A percentile compares a stretch with the other conserved stretches of the same genome.
Evolutionary conservation across 495 filamentous ascomycete genomes (phyloP).

Genomic region (Podospora pseudoanserina): DNA sequence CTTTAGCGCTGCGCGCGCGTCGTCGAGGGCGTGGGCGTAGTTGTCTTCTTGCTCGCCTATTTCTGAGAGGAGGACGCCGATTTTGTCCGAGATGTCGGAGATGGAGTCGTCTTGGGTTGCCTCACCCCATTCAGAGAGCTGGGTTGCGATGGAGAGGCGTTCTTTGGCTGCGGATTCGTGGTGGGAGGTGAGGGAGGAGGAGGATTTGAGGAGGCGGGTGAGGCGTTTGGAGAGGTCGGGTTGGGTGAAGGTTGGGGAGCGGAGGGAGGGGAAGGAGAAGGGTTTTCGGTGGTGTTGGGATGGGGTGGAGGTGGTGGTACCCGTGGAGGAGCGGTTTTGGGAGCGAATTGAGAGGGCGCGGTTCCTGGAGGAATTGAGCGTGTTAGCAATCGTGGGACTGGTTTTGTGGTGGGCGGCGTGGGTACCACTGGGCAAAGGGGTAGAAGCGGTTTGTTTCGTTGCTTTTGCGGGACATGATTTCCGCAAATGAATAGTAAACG

Average conservation of each 20-base stretch:
- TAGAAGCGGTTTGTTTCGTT: constrained; percentile 24
- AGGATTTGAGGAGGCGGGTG: constrained; percentile 85
- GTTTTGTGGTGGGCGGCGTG: too few species aligned
- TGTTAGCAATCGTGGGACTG: too few species aligned
- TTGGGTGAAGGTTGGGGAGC: constrained; percentile 71
- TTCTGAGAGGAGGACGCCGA: constrained; percentile 86
- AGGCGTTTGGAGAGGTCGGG: constrained; percentile 81
- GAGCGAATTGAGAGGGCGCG: constrained; percentile 51
- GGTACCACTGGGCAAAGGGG: constrained; percentile 25
- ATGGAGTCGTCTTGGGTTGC: constrained; percentile 79
- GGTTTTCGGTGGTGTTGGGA: constrained; percentile 38
- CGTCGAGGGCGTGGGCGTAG: constrained; percentile 83
- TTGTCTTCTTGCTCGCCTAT: constrained; percentile 87
- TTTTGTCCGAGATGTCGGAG: constrained; percentile 86
- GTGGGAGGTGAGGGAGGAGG: constrained; percentile 77
- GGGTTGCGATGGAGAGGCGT: constrained; percentile 74
- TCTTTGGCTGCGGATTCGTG: constrained; percentile 80
- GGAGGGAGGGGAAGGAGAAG: constrained; percentile 79
- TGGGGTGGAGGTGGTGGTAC: constrained; percentile 38
- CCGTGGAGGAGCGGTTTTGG: constrained; percentile 27
- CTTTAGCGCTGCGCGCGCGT: constrained; percentile 75
- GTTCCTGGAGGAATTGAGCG: constrained; percentile 42
- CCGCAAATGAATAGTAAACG: too few species aligned
- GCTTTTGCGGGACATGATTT: constrained; percentile 30
- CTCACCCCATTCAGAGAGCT: constrained; percentile 97